Base-by-base conservation (phyloP, 2,329 filamentous ascomycete genomes). In the Colletotrichum sp. region DNA sequence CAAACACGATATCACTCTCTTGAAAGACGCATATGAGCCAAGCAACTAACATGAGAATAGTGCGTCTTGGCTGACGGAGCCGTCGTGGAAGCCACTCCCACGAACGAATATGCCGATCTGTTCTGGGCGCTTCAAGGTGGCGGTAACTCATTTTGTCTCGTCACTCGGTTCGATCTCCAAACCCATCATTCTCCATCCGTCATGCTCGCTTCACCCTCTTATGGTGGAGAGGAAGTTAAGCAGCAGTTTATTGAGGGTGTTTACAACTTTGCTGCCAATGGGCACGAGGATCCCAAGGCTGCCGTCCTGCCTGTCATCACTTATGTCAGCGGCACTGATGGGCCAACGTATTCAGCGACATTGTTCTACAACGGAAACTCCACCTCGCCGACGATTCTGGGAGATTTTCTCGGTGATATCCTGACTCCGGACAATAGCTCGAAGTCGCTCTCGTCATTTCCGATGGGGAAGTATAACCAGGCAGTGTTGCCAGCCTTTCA, bases 301-400 rank as follows among this genome's bases (percentile, higher is more conserved):
- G 39, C 39, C 18, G 39, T 44, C 39, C 8, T 44, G 39, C 39
- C 39, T 6, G 39, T 44, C 16, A 44, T 44, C 18, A 44, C 39
- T 44, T 44, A n/a, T 44, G 18, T 44, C 18, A n/a, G 39, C 39
- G 39, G 39, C 39, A 44, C 39, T 44, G 18, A 44, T 10, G 39
- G 9, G 39, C 39, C 39, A 44, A 44, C 8, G 18, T 44, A 44
- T 44, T 44, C 39, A 0, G 39, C 39, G 0, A 44, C 39, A 44
- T 28, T 71, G 13, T 72, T 72, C 28, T 72, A 68, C 16, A 72
- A 68, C 32, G 70, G 70, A 6, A 62, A 72, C 32, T 8, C 55
- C 4, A 60, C 70, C 7, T 24, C 24, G 0, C 70, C 70, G 16
- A 30, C 24, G 5, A 49, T 52, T 3, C 34, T 72, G 30, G 24